Percentiles rank a stretch among this genome's conserved stretches.
These are phyloP conservation scores for Pichia sp. DNA, from an alignment of 1,139 yeast species.

Conservation along the genomic window DNA sequence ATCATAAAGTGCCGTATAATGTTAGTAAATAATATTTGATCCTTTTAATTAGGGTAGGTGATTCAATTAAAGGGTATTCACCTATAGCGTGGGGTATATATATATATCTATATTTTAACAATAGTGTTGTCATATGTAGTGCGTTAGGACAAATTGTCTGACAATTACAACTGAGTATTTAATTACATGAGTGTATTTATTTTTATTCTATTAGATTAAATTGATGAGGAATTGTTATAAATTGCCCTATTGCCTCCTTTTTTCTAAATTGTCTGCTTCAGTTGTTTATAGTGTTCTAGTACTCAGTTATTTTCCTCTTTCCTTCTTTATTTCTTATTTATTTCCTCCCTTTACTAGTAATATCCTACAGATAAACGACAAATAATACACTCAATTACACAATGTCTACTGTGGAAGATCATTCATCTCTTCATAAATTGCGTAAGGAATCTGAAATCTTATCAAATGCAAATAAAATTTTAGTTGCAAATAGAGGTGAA, in stretches of 20 bases:
- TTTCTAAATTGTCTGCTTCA: background rate
- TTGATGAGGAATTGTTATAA: background rate
- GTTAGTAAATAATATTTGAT: no score
- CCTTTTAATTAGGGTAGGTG: no score
- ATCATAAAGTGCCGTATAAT: no score
- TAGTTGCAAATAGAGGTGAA: slow-evolving; percentile 96
- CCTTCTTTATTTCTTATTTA: background rate
- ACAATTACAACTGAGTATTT: no score
- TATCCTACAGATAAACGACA: background rate
- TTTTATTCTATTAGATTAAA: no score
- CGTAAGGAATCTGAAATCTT: slow-evolving; percentile 58
- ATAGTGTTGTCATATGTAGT: no score
- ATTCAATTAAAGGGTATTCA: no score
- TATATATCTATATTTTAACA: no score
- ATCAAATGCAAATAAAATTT: slow-evolving; percentile 64
- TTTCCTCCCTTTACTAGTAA: background rate
- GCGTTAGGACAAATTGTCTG: no score
- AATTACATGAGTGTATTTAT: no score
- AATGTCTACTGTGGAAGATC: slow-evolving; percentile 29
- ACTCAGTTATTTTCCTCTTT: background rate
- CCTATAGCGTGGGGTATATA: no score
- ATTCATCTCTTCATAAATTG: slow-evolving; percentile 32
- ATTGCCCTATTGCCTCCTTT: background rate
- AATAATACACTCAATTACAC: background rate
- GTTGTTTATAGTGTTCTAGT: background rate